phyloP scores from a whole-genome alignment of 805 yeast genomes.

The Yamadazyma sp. region DNA sequence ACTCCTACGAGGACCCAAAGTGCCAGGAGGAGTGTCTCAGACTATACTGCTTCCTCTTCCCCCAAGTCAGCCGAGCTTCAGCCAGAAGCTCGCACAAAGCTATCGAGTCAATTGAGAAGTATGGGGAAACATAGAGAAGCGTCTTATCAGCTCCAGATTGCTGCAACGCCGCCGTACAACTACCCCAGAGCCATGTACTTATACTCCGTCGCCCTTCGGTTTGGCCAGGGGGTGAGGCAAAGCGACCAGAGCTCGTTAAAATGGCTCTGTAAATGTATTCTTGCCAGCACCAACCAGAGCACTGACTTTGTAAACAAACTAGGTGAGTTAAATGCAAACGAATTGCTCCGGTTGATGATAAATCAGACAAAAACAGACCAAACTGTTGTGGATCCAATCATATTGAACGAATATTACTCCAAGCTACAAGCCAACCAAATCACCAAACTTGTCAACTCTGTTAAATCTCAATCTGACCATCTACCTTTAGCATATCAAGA shows the following conservation, averaged over 20 bases:
- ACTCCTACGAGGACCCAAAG: not conserved
- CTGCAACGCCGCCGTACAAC: slow-evolving; percentile 59
- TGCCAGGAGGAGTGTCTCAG: slow-evolving; percentile 13
- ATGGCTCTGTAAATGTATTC: slow-evolving; percentile 56
- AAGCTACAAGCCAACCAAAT: slow-evolving; percentile 24
- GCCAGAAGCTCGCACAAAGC: slow-evolving; percentile 36
- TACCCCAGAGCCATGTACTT: slow-evolving; percentile 61
- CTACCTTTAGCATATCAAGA: slow-evolving; percentile 56
- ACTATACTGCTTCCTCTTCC: slow-evolving; percentile 13
- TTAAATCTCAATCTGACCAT: slow-evolving; percentile 42
- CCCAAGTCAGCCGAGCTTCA: slow-evolving; percentile 18
- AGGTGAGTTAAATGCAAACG: slow-evolving; percentile 27
- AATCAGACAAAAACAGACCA: slow-evolving; percentile 23
- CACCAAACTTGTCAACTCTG: slow-evolving; percentile 28
- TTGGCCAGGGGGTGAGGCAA: slow-evolving; percentile 66
- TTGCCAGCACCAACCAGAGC: slow-evolving; percentile 16
- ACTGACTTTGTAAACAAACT: slow-evolving; percentile 24
- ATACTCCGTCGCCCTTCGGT: slow-evolving; percentile 64
- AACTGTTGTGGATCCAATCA: slow-evolving; percentile 25
- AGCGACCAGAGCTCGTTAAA: slow-evolving; percentile 54
- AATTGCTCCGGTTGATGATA: slow-evolving; percentile 25
- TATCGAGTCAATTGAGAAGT: slow-evolving; percentile 52
- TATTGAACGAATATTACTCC: slow-evolving; percentile 25
- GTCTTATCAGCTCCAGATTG: slow-evolving; percentile 62
- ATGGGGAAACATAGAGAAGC: slow-evolving; percentile 66